These are phyloP conservation scores for Trifolium subterraneum DNA, from an alignment of 306 rosid genomes.

Conservation along the genomic window DNA sequence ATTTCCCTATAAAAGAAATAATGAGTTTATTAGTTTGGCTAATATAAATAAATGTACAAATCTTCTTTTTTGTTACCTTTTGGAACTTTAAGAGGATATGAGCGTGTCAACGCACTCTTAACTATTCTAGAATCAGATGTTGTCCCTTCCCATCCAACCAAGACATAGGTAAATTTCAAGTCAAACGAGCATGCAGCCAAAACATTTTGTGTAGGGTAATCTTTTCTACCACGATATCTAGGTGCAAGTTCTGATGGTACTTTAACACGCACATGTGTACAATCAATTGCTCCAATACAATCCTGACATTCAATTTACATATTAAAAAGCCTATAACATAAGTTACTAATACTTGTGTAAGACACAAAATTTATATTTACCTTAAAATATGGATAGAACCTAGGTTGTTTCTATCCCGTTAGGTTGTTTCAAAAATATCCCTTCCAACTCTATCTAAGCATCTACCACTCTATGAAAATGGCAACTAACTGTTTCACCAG, in stretches of 20 bases:
- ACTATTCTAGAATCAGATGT: not conserved
- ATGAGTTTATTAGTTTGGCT: not conserved
- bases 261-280: no score
- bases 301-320: no score
- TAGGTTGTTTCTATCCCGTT: not conserved
- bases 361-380: not conserved
- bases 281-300: no score
- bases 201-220: not conserved
- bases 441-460: no score
- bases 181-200: not conserved
- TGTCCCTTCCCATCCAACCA: not conserved
- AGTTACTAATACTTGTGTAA: no score
- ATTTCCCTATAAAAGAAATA: conserved; percentile 12
- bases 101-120: not conserved
- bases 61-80: not conserved
- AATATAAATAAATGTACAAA: not conserved
- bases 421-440: not conserved
- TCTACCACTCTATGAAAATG: no score
- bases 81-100: conserved; percentile 7
- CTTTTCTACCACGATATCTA: not conserved
- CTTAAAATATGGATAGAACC: not conserved
- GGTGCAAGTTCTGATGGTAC: no score
- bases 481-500: not conserved
- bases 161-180: not conserved
- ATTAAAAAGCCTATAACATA: no score